A percentile compares a stretch with the other conserved stretches of the same genome.
Evolutionary conservation across 495 filamentous ascomycete genomes (phyloP).

Genomic region (Neurospora pannonica): DNA sequence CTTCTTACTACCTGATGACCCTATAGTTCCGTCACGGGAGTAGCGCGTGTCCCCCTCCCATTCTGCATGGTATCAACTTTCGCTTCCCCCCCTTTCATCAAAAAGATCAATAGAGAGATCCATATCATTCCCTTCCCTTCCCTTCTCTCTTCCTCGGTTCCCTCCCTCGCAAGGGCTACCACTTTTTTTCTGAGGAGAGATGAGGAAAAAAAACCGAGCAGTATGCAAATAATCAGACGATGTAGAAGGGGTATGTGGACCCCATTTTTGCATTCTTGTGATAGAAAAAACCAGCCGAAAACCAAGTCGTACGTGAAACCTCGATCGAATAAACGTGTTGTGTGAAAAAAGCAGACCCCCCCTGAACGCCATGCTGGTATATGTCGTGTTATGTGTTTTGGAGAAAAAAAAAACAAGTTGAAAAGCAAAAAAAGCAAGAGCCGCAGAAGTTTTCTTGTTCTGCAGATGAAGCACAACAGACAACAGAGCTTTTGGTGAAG

Average conservation of each 20-base stretch:
- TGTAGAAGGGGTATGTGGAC: neutral
- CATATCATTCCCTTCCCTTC: neutral
- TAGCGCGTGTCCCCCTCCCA: neutral
- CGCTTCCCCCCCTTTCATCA: neutral
- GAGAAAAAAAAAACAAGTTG: neutral
- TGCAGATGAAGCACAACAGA: neutral
- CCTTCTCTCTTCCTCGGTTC: neutral
- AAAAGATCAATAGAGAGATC: neutral
- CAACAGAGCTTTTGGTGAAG: neutral
- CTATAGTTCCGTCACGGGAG: neutral
- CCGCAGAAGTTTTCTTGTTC: neutral
- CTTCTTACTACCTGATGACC: neutral
- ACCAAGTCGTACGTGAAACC: neutral
- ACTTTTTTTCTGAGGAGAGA: neutral
- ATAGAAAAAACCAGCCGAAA: neutral
- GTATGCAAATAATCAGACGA: neutral
- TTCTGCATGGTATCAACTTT: neutral
- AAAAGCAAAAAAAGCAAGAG: neutral
- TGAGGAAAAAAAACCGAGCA: neutral
- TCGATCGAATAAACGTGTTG: neutral
- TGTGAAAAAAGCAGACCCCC: neutral
- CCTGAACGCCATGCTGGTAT: neutral
- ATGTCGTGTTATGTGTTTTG: neutral
- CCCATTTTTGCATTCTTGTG: neutral
- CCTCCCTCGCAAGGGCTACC: neutral